Conservation (phyloP, 441 rosid species). For the Kokia cookei region DNA sequence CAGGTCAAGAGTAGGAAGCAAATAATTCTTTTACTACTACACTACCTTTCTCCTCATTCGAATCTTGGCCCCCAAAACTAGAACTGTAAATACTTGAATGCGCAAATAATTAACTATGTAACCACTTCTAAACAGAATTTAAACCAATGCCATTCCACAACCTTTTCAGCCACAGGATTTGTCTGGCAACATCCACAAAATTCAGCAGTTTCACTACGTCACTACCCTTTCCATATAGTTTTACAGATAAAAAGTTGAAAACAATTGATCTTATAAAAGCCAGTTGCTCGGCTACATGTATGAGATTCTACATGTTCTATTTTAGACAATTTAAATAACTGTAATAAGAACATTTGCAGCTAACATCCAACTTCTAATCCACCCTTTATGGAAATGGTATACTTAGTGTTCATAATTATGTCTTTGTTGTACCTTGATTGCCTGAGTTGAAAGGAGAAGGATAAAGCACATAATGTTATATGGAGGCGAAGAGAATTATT, state of each 20-base stretch:
- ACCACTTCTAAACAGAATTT: too few species aligned
- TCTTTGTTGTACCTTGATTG: background rate
- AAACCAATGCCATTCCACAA: too few species aligned
- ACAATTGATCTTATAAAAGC: background rate
- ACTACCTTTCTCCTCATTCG: too few species aligned
- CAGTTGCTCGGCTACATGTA: background rate
- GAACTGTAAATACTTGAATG: background rate
- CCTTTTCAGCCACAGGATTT: too few species aligned
- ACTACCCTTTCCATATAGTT: background rate
- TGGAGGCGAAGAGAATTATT: background rate
- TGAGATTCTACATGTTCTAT: background rate
- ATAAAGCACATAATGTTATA: background rate
- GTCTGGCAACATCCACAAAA: background rate
- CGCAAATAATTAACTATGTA: background rate
- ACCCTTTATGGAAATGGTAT: background rate
- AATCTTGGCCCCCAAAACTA: too few species aligned
- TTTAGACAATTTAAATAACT: background rate
- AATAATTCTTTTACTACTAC: too few species aligned
- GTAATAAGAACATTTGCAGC: background rate
- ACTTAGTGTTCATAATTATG: background rate
- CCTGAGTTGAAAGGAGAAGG: background rate
- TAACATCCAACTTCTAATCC: background rate
- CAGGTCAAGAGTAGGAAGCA: too few species aligned
- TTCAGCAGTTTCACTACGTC: background rate
- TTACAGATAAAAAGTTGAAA: too few species aligned